Base-by-base conservation (phyloP, 257 asterid genomes). In the Solanum neorickii region DNA sequence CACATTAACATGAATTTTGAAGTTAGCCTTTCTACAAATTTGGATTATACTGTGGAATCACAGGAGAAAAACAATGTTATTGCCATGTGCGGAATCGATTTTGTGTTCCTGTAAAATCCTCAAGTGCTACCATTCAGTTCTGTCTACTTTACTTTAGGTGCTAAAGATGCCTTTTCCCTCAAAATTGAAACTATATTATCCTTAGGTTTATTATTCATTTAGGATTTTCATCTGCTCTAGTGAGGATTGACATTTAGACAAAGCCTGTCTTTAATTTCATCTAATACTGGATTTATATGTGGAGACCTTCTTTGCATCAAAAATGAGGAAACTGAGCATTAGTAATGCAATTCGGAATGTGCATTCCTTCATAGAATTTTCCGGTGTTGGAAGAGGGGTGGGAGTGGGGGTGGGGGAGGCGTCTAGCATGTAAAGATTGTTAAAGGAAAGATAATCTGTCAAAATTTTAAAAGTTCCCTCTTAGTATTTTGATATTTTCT, bases 221-320 rank as follows among this genome's bases (percentile, higher is more conserved):
- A 96, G 98, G 98, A 94, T 91, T 95, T 94, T 90, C 44, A 91
- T 91, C 95, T 96, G 87, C 90, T 95, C 94, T 89, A 88, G 87
- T 82, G 91, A 91, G 90, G 88, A 89, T 88, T 96, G 98, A 98
- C 92, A 88, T 88, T 92, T 95, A 94, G 92, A 92, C 84, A 94
- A 92, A 91, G 98, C 94, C 60, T 94, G 94, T 88, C 70, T 95
- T 94, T 68, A 8, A 46, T 25, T 25, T 14, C 62, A 77, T 77
- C 39, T 44, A 25, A 44, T 77, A 25, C 25, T 77, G n/a, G 62
- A 8, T 44, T 78, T 33, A 12, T 72, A 21, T 37, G 12, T 5
- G 10, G 3, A 10, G 82, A 74, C 52, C 33, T 25, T 78, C 33
- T 25, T 78, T 25, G 84, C 84, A 78, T 44, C 84, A 44, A 27